These are phyloP conservation scores for Cephalotrichum gorgonifer DNA, from an alignment of 2,329 filamentous ascomycete genomes.

Conservation along the genomic window DNA sequence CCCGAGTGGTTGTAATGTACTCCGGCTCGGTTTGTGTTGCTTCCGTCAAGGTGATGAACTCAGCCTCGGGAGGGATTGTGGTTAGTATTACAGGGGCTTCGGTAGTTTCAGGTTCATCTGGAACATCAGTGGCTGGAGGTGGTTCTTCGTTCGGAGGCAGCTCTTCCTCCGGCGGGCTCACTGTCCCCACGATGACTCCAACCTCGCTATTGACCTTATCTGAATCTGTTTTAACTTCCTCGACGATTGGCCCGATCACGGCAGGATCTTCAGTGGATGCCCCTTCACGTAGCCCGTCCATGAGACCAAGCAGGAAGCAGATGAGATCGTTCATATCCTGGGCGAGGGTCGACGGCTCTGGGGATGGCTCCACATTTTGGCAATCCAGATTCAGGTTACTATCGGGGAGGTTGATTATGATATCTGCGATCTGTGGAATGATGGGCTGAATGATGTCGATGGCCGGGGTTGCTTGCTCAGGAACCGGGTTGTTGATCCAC, in stretches of 20 bases:
- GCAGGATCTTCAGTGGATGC: not conserved
- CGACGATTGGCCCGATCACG: not conserved
- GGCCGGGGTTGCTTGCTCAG: not conserved
- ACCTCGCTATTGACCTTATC: not conserved
- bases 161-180: not conserved
- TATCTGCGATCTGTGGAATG: not conserved
- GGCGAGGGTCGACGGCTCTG: not conserved
- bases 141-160: not conserved
- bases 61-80: not conserved
- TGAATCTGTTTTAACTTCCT: not conserved
- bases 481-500: not conserved
- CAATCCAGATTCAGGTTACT: not conserved
- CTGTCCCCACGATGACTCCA: not conserved
- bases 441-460: not conserved
- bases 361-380: not conserved
- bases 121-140: not conserved
- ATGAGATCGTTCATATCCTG: not conserved
- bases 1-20: constrained; percentile 4
- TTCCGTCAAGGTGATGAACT: not conserved
- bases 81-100: not conserved
- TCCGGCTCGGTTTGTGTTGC: not conserved
- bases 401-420: not conserved
- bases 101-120: not conserved
- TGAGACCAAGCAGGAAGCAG: not conserved
- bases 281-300: not conserved